Evolutionary conservation across 2,329 filamentous ascomycete species (phyloP).

Genomic region (Botrytis squamosa): DNA sequence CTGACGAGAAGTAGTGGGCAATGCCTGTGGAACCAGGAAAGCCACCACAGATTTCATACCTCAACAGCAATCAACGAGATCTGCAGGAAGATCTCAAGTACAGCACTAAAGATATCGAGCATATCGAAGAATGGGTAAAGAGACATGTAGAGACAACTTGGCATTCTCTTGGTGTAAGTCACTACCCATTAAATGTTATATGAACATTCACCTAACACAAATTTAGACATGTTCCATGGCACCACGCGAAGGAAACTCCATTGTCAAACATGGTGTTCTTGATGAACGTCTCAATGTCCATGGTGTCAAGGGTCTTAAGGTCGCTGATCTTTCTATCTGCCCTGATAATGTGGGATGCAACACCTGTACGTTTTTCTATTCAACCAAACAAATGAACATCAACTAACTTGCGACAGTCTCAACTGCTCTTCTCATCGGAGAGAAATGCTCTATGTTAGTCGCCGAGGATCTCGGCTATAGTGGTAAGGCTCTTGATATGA

Average conservation of each 20-base stretch:
- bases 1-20: slow-evolving; percentile 52
- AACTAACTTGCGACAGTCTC: slow-evolving; percentile 54
- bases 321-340: slow-evolving; percentile 44
- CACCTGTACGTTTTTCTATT: slow-evolving; percentile 36
- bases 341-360: slow-evolving; percentile 46
- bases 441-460: slow-evolving; percentile 44
- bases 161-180: slow-evolving; percentile 43
- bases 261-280: slow-evolving; percentile 58
- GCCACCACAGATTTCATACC: slow-evolving; percentile 44
- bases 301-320: slow-evolving; percentile 44
- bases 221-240: slow-evolving; percentile 47
- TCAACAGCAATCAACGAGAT: slow-evolving; percentile 64
- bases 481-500: slow-evolving; percentile 68
- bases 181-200: neutral
- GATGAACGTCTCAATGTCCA: slow-evolving; percentile 43
- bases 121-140: slow-evolving; percentile 54
- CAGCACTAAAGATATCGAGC: slow-evolving; percentile 55
- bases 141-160: slow-evolving; percentile 51
- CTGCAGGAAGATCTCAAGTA: slow-evolving; percentile 66
- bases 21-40: slow-evolving; percentile 56
- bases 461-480: slow-evolving; percentile 49
- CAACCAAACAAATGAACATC: slow-evolving; percentile 27
- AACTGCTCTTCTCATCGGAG: slow-evolving; percentile 45
- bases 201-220: slow-evolving; percentile 24
- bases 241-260: slow-evolving; percentile 59